Percentiles rank a stretch among this genome's conserved stretches.
Evolutionary conservation across 768 basidiomycete species (phyloP).

Genomic region (Artomyces pyxidatus): DNA sequence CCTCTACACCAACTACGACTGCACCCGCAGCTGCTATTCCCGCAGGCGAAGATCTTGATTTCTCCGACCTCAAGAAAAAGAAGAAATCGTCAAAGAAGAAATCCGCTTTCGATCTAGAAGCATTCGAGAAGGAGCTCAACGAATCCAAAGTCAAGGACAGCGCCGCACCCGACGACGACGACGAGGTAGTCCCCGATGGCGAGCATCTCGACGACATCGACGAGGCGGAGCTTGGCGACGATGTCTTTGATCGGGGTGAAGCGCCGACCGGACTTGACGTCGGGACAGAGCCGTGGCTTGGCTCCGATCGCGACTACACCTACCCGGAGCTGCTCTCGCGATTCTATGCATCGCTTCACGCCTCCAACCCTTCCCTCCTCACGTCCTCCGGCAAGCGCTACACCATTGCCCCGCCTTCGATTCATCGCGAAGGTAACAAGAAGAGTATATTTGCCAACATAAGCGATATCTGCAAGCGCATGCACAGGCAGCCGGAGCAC

Average conservation of each 20-base stretch:
- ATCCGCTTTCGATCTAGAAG: conserved; percentile 81
- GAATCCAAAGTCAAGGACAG: conserved; percentile 56
- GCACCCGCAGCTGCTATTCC: conserved; percentile 19
- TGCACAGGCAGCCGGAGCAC: conserved; percentile 97
- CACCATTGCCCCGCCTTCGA: conserved; percentile 93
- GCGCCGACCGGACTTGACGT: conserved; percentile 54
- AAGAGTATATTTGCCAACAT: conserved; percentile 96
- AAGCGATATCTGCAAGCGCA: conserved; percentile 94
- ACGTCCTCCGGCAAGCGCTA: conserved; percentile 86
- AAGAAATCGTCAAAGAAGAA: conserved; percentile 87
- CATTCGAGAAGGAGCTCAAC: conserved; percentile 88
- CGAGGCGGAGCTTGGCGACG: conserved; percentile 82
- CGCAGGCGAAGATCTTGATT: conserved; percentile 71
- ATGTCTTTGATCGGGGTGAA: conserved; percentile 59
- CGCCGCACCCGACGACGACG: conserved; percentile 45
- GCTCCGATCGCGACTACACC: conserved; percentile 91
- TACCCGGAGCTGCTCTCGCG: conserved; percentile 94
- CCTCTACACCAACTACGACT: conserved; percentile 46
- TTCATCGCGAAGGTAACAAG: conserved; percentile 94
- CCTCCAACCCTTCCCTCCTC: conserved; percentile 87
- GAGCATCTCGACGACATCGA: conserved; percentile 63
- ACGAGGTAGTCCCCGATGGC: conserved; percentile 48
- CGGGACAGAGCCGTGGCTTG: conserved; percentile 84
- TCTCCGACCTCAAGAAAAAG: conserved; percentile 96
- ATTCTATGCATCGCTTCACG: conserved; percentile 86